Percentiles rank a stretch among this genome's conserved stretches.
phyloP scores from a whole-genome alignment of 495 filamentous ascomycete genomes.

The Hypoxylon crocopeplum region DNA sequence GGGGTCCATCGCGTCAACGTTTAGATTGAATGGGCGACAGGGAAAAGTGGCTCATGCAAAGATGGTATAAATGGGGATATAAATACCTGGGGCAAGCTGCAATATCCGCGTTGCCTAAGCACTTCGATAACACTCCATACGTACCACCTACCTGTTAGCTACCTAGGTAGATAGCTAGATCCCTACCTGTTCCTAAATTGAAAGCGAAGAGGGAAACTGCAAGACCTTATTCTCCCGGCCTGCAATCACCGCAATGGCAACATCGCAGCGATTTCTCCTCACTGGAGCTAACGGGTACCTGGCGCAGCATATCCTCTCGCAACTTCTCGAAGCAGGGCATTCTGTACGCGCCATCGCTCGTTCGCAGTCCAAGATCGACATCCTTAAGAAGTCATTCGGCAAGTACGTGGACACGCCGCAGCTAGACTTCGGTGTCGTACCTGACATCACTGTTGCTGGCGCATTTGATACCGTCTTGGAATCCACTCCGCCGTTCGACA shows the following conservation, averaged over 20 bases:
- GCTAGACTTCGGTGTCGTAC: slow-evolving; percentile 57
- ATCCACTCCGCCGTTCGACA: slow-evolving; percentile 54
- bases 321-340: slow-evolving; percentile 58
- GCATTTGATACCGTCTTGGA: slow-evolving; percentile 59
- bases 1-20: too few species aligned
- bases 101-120: too few species aligned
- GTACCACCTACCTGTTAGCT: too few species aligned
- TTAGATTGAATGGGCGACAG: too few species aligned
- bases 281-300: slow-evolving; percentile 68
- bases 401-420: slow-evolving; percentile 39
- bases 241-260: slow-evolving; percentile 7
- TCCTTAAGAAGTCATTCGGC: slow-evolving; percentile 42
- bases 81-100: too few species aligned
- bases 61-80: too few species aligned
- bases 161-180: too few species aligned
- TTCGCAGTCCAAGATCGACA: slow-evolving; percentile 39
- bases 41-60: too few species aligned
- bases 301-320: slow-evolving; percentile 61
- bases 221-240: not conserved
- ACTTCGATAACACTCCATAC: too few species aligned
- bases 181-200: too few species aligned
- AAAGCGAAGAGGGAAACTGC: not conserved
- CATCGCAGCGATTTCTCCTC: slow-evolving; percentile 51
- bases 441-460: slow-evolving; percentile 51
- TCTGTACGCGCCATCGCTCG: slow-evolving; percentile 56